Evolutionary conservation across 1,284 basidiomycete genomes (phyloP).

Genomic region (Rhodotorula mucilaginosa): DNA sequence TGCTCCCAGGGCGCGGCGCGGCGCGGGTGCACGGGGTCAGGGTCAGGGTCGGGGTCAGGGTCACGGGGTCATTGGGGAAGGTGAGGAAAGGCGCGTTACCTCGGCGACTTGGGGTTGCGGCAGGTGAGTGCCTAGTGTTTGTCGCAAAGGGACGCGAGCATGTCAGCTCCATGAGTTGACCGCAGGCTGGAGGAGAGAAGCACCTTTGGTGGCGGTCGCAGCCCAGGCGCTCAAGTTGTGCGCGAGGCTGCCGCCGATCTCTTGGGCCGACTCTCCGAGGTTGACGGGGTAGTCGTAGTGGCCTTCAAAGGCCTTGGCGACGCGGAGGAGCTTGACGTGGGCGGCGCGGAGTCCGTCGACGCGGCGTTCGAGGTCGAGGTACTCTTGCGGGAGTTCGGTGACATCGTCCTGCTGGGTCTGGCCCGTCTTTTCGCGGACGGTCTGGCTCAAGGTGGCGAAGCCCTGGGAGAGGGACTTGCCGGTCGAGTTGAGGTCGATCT

Average conservation of each 20-base stretch:
- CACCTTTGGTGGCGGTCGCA: constrained; percentile 74
- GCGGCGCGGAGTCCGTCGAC: constrained; percentile 81
- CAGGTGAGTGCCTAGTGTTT: constrained; percentile 64
- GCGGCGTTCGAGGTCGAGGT: constrained; percentile 89
- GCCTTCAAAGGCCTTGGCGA: constrained; percentile 35
- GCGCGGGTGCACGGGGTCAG: constrained; percentile 27
- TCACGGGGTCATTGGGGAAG: not conserved
- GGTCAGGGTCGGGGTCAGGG: too few species aligned
- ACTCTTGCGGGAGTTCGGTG: constrained; percentile 89
- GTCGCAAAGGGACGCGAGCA: too few species aligned
- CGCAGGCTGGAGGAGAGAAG: not conserved
- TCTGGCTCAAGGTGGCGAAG: constrained; percentile 39
- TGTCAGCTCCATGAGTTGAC: not conserved
- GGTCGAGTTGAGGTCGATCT: constrained; percentile 41
- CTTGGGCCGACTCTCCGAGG: constrained; percentile 55
- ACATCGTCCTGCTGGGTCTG: constrained; percentile 87
- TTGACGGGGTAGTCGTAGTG: constrained; percentile 62
- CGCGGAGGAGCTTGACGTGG: constrained; percentile 76
- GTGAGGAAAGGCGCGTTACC: constrained; percentile 11
- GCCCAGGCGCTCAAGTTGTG: constrained; percentile 80
- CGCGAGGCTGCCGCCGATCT: constrained; percentile 59
- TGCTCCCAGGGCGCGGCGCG: not conserved
- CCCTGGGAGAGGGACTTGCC: constrained; percentile 35
- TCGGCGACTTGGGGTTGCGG: constrained; percentile 67
- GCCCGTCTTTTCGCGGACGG: constrained; percentile 72